Evolutionary conservation across 768 basidiomycete genomes (phyloP).

Genomic region (Cystofilobasidium bisporidii): DNA sequence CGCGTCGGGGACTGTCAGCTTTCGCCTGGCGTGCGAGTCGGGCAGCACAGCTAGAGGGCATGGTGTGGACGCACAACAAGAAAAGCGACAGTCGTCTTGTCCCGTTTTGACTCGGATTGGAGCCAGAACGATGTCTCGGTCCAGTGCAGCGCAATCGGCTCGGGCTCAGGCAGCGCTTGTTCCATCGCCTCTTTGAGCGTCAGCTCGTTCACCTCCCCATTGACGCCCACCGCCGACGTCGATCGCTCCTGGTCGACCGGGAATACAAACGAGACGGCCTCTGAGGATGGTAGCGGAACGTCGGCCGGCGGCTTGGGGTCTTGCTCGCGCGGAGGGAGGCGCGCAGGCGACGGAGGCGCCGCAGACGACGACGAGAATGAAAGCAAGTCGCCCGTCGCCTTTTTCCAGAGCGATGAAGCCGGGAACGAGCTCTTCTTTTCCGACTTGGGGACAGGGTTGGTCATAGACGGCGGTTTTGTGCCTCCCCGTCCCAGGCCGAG

Average conservation of each 20-base stretch:
- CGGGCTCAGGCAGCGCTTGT: background rate
- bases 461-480: background rate
- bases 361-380: background rate
- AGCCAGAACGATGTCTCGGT: background rate
- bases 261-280: background rate
- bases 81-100: too few species aligned
- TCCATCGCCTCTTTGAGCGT: constrained; percentile 4
- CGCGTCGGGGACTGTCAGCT: too few species aligned
- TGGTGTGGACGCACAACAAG: background rate
- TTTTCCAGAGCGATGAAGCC: background rate
- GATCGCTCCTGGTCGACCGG: background rate
- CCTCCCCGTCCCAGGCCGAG: background rate
- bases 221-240: background rate
- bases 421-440: background rate
- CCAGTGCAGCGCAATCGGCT: background rate
- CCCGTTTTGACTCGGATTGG: too few species aligned
- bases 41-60: too few species aligned
- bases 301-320: background rate
- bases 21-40: too few species aligned
- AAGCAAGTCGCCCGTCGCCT: background rate
- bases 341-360: background rate
- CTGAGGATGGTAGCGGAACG: background rate
- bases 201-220: background rate
- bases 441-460: background rate
- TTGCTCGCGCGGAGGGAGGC: background rate